phyloP scores from a whole-genome alignment of 495 filamentous ascomycete genomes.

The Pseudotulostoma volvatum region DNA sequence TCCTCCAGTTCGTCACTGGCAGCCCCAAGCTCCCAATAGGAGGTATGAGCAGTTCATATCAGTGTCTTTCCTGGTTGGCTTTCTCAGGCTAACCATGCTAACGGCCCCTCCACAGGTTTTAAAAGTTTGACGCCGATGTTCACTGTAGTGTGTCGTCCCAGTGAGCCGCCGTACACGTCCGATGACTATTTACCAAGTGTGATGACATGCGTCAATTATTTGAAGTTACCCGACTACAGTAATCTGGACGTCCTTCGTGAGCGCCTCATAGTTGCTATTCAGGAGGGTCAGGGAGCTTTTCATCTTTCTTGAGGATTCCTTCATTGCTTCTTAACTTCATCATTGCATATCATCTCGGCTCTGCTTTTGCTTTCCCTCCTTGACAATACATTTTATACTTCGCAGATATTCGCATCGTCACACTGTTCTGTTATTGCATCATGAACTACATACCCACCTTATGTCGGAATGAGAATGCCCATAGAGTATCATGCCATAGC shows the following conservation, averaged over 20 bases:
- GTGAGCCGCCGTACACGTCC: conserved; percentile 82
- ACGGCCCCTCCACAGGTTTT: conserved; percentile 50
- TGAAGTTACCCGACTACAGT: conserved; percentile 95
- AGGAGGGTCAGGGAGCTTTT: conserved; percentile 97
- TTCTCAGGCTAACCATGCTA: conserved; percentile 4
- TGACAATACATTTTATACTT: background rate
- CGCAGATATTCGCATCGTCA: background rate
- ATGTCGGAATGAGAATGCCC: background rate
- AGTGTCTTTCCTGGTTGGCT: conserved; percentile 2
- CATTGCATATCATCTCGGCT: background rate
- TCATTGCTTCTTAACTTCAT: too few species aligned
- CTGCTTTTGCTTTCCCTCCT: background rate
- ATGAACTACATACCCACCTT: background rate
- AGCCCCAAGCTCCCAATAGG: conserved; percentile 98
- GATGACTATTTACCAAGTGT: conserved; percentile 97
- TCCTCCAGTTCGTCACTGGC: conserved; percentile 95
- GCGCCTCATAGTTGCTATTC: conserved; percentile 69
- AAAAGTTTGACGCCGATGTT: conserved; percentile 94
- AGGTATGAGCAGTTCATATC: conserved; percentile 39
- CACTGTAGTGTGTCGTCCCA: conserved; percentile 96
- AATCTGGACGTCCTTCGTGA: conserved; percentile 55
- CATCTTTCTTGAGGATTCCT: conserved; percentile 55
- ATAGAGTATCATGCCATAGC: too few species aligned
- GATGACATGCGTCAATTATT: conserved; percentile 99
- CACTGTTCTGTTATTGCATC: too few species aligned